These are phyloP conservation scores for Discostella stelligera DNA, from an alignment of 352 stramenopile genomes.

Conservation along the genomic window DNA sequence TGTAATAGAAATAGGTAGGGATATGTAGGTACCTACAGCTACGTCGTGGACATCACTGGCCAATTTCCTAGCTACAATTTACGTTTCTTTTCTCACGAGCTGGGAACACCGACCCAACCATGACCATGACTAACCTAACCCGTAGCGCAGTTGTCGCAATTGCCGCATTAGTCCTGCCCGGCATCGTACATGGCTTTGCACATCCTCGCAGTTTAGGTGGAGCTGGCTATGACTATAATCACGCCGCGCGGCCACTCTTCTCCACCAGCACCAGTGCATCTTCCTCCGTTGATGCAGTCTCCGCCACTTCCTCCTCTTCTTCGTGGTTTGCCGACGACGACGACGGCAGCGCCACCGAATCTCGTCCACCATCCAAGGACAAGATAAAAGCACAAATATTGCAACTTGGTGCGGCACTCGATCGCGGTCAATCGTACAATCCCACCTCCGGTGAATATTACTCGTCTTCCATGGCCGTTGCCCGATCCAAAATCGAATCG, in stretches of 20 bases:
- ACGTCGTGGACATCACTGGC: no score
- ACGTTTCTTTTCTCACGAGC: no score
- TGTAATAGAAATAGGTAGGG: no score
- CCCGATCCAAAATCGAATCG: constrained; percentile 60
- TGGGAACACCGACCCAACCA: no score
- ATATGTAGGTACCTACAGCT: no score
- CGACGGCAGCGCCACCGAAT: background rate
- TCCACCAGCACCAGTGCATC: background rate
- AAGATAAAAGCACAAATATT: constrained; percentile 77
- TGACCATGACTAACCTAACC: no score
- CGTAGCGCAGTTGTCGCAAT: no score
- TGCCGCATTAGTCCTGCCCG: background rate
- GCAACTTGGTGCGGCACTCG: constrained; percentile 74
- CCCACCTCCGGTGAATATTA: constrained; percentile 82
- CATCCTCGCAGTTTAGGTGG: background rate
- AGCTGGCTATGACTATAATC: no score
- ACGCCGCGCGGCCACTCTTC: background rate
- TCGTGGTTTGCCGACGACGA: constrained; percentile 45
- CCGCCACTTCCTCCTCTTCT: constrained; percentile 10
- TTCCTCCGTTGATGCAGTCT: background rate
- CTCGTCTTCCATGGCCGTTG: constrained; percentile 63
- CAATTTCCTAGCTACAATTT: no score
- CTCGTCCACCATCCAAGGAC: constrained; percentile 29
- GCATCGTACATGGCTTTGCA: background rate
- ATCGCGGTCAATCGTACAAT: constrained; percentile 82